These are phyloP conservation scores for Sphenostylis stenocarpa DNA, from an alignment of 306 rosid genomes.

Conservation along the genomic window DNA sequence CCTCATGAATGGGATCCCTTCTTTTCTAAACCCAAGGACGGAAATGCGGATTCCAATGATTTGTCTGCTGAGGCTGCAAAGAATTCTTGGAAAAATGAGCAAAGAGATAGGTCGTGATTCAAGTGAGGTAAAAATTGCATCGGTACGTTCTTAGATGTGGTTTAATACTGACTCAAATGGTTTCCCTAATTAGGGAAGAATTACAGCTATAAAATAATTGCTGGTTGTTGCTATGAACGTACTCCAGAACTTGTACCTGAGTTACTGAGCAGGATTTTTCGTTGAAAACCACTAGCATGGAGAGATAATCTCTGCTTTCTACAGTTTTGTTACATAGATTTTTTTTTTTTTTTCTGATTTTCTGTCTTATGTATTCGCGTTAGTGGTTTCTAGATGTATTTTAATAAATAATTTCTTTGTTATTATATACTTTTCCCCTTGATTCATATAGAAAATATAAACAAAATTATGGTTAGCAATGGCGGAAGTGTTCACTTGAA, in stretches of 20 bases:
- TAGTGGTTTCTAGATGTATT: conserved; percentile 52
- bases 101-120: conserved; percentile 51
- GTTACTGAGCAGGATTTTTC: conserved; percentile 30
- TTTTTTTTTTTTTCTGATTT: background rate
- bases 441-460: conserved; percentile 52
- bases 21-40: conserved; percentile 95
- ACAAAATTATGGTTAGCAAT: conserved; percentile 25
- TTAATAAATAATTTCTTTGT: conserved; percentile 29
- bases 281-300: conserved; percentile 32
- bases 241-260: conserved; percentile 27
- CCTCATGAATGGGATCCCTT: conserved; percentile 99
- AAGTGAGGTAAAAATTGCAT: conserved; percentile 18
- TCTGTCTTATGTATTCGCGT: conserved; percentile 41
- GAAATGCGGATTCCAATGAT: conserved; percentile 63
- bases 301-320: conserved; percentile 37
- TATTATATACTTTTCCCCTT: conserved; percentile 19
- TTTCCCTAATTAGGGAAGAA: conserved; percentile 39
- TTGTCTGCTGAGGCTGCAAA: conserved; percentile 74
- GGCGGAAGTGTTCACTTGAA: conserved; percentile 22
- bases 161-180: conserved; percentile 26
- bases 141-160: conserved; percentile 21
- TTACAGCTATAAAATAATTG: conserved; percentile 14
- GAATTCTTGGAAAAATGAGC: conserved; percentile 96
- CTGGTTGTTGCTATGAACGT: conserved; percentile 10
- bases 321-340: conserved; percentile 46